Conservation (phyloP, 257 asterid species). For the Gentiana macrophylla region DNA sequence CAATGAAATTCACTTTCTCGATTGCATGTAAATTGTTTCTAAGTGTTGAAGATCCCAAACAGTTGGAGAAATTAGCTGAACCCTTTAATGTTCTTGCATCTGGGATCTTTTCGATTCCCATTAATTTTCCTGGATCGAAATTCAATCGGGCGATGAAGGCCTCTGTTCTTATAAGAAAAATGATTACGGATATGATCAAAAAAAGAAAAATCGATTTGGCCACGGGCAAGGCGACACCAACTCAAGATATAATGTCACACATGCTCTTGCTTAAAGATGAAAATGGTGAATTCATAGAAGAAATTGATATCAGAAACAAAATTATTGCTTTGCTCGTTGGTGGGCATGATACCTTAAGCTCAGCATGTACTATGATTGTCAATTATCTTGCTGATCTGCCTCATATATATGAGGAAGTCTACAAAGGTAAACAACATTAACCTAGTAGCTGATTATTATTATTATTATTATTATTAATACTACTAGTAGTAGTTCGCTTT, state of each 20-base stretch:
- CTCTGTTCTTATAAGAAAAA: slow-evolving; percentile 20
- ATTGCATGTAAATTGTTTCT: slow-evolving; percentile 30
- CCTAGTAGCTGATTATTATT: too few relatives aligned
- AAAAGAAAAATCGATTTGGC: slow-evolving; percentile 24
- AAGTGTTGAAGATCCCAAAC: slow-evolving; percentile 33
- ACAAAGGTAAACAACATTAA: slow-evolving; percentile 21
- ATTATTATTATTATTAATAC: too few relatives aligned
- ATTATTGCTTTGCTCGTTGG: slow-evolving; percentile 37
- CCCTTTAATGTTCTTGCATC: slow-evolving; percentile 29
- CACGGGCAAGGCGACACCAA: slow-evolving; percentile 20
- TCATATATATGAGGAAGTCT: slow-evolving; percentile 27
- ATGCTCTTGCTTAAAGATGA: slow-evolving; percentile 30
- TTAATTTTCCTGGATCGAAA: slow-evolving; percentile 34
- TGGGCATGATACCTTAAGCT: slow-evolving; percentile 43
- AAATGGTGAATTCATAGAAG: slow-evolving; percentile 30
- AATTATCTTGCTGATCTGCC: slow-evolving; percentile 44
- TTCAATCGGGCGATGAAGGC: slow-evolving; percentile 36
- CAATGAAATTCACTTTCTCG: slow-evolving; percentile 27
- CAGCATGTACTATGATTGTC: slow-evolving; percentile 34
- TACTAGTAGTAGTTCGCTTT: too few relatives aligned
- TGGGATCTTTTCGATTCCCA: slow-evolving; percentile 30
- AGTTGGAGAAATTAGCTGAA: slow-evolving; percentile 24
- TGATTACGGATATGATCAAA: slow-evolving; percentile 25
- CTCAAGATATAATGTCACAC: slow-evolving; percentile 38
- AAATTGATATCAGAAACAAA: slow-evolving; percentile 32